A percentile compares a stretch with the other conserved stretches of the same genome.
Conservation (phyloP, 768 basidiomycete species). For the Trametes cubensis region DNA sequence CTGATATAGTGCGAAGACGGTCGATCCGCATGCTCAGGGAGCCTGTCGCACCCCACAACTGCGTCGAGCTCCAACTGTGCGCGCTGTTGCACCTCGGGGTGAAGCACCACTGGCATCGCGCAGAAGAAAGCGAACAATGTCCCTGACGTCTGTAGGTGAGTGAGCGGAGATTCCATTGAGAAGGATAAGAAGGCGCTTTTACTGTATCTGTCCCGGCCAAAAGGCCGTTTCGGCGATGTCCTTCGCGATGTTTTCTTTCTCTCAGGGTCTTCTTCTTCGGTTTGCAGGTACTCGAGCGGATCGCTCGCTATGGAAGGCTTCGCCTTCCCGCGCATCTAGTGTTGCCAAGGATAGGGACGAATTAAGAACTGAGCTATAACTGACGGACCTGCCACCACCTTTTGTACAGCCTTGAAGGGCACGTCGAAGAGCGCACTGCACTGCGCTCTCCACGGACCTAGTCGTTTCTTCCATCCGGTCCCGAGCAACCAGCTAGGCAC, state of each 20-base stretch:
- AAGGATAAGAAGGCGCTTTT: not conserved
- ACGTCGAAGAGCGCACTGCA: too few species aligned
- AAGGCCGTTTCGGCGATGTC: conserved; percentile 6
- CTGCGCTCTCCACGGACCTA: too few species aligned
- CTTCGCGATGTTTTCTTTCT: not conserved
- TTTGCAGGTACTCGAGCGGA: not conserved
- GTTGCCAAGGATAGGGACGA: too few species aligned
- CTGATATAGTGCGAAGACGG: conserved; percentile 16
- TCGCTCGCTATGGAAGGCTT: not conserved
- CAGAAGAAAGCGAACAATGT: conserved; percentile 13
- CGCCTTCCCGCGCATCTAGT: not conserved
- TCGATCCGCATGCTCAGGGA: conserved; percentile 23
- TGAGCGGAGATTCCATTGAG: not conserved
- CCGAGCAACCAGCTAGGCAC: too few species aligned
- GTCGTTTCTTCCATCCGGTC: too few species aligned
- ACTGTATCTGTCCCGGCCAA: conserved; percentile 4
- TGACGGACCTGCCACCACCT: too few species aligned
- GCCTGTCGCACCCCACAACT: conserved; percentile 17
- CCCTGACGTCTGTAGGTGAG: not conserved
- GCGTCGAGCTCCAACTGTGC: conserved; percentile 23
- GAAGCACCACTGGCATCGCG: conserved; percentile 4
- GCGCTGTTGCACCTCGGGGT: conserved; percentile 12
- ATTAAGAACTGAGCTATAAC: too few species aligned
- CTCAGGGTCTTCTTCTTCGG: not conserved
- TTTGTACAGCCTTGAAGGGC: too few species aligned